phyloP scores from a whole-genome alignment of 192 early-diverging fungal species.

The Backusella sp. region DNA sequence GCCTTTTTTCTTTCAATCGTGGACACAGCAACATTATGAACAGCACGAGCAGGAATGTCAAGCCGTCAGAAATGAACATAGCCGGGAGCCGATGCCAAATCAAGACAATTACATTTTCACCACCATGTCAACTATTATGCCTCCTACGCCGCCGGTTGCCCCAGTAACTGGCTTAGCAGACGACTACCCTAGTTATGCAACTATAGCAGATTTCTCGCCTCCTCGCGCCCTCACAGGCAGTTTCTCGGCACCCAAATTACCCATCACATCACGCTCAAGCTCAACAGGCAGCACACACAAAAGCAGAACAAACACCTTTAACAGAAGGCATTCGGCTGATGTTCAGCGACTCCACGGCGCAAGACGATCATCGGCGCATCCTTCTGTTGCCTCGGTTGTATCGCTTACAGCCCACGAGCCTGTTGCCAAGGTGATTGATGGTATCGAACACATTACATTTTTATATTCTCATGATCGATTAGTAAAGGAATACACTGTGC shows the following conservation, averaged over 20 bases:
- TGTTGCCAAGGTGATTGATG: constrained; percentile 16
- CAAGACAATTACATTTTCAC: neutral
- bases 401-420: constrained; percentile 34
- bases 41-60: neutral
- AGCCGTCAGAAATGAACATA: neutral
- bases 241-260: neutral
- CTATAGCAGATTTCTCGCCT: neutral
- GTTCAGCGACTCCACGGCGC: neutral
- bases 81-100: neutral
- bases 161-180: neutral
- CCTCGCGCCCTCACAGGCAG: neutral
- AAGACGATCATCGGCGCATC: constrained; percentile 17
- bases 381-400: constrained; percentile 31
- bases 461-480: constrained; percentile 32
- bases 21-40: neutral
- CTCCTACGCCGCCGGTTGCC: neutral
- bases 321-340: constrained; percentile 7
- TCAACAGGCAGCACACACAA: neutral
- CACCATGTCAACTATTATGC: neutral
- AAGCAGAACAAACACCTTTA: neutral
- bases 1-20: neutral
- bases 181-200: neutral
- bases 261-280: neutral
- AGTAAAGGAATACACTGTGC: constrained; percentile 31
- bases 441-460: constrained; percentile 34